Conservation (phyloP, 371 early-diverging fungal genomes). For the Mortierella sp. region DNA sequence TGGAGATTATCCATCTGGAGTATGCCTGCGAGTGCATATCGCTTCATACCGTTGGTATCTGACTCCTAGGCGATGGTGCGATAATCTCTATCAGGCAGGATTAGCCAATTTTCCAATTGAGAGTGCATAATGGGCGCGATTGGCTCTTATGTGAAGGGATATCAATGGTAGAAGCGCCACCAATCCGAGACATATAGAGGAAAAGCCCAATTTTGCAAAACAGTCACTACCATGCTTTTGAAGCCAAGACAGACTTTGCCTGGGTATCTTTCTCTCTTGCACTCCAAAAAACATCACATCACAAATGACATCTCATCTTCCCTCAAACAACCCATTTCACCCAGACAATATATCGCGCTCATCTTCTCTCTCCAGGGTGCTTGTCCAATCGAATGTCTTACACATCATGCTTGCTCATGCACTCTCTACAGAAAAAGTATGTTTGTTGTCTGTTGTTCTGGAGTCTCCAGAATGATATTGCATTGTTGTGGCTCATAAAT, state of each 20-base stretch:
- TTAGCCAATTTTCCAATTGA: too few species aligned
- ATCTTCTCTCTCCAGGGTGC: slow-evolving; percentile 51
- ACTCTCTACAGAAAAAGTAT: slow-evolving; percentile 70
- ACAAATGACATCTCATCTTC: slow-evolving; percentile 24
- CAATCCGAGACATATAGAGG: too few species aligned
- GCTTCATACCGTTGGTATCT: too few species aligned
- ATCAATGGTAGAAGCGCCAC: too few species aligned
- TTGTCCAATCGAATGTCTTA: slow-evolving; percentile 62
- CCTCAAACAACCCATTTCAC: slow-evolving; percentile 50
- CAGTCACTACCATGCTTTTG: not conserved
- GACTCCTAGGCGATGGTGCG: too few species aligned
- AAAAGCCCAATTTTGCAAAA: not conserved
- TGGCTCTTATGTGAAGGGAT: too few species aligned
- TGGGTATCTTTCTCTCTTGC: not conserved
- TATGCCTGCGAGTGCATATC: too few species aligned
- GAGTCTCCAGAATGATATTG: not conserved
- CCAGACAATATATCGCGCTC: slow-evolving; percentile 53
- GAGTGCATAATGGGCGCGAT: too few species aligned
- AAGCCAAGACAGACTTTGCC: slow-evolving; percentile 1
- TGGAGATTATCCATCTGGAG: too few species aligned
- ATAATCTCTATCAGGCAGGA: too few species aligned
- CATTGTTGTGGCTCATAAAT: not conserved
- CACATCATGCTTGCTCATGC: slow-evolving; percentile 68
- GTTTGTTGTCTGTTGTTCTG: too few species aligned
- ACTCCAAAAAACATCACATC: not conserved